phyloP scores from a whole-genome alignment of 371 early-diverging fungal species.

The Circinella minor region DNA sequence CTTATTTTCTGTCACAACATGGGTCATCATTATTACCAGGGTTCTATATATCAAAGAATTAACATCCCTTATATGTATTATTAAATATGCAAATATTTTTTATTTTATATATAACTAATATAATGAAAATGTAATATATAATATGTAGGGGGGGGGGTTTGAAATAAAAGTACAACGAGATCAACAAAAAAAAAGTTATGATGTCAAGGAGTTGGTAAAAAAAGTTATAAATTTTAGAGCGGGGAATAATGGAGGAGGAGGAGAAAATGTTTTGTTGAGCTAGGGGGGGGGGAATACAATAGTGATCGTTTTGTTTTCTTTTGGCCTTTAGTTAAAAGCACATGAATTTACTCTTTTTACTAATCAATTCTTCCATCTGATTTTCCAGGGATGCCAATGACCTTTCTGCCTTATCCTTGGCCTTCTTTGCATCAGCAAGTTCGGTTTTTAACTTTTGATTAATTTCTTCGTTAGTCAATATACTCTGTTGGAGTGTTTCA shows the following conservation, averaged over 20 bases:
- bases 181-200: too few species aligned
- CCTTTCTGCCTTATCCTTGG: slow-evolving; percentile 33
- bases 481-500: background rate
- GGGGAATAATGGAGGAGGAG: background rate
- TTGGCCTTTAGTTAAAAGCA: slow-evolving; percentile 28
- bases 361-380: slow-evolving; percentile 37
- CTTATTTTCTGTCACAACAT: too few species aligned
- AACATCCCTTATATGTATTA: too few species aligned
- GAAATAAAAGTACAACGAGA: too few species aligned
- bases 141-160: too few species aligned
- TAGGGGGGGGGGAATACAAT: background rate
- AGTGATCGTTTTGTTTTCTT: background rate
- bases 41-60: too few species aligned
- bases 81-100: too few species aligned
- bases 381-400: slow-evolving; percentile 28
- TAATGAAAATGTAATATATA: too few species aligned
- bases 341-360: slow-evolving; percentile 41
- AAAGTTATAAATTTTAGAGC: background rate
- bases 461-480: background rate
- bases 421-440: slow-evolving; percentile 23
- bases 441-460: slow-evolving; percentile 22
- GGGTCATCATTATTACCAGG: too few species aligned
- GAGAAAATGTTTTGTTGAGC: background rate
- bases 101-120: too few species aligned
- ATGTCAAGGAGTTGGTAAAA: too few species aligned